Conservation (phyloP, 148 eudicot genomes). For the Chenopodium suecicum region DNA sequence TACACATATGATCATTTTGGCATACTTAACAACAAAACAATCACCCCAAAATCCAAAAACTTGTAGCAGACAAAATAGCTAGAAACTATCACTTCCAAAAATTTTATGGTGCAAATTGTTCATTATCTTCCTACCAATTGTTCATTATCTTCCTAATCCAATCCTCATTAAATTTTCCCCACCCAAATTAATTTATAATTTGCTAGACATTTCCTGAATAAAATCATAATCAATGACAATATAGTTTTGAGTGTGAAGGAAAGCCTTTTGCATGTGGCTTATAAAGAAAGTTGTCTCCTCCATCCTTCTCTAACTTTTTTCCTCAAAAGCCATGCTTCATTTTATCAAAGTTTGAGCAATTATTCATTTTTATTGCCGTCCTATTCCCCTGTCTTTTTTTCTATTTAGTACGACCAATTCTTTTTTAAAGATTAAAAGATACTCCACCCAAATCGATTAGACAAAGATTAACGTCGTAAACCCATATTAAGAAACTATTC, state of each 20-base stretch:
- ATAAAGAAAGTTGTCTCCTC: conserved; percentile 25
- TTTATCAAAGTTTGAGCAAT: conserved; percentile 17
- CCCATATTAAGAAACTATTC: too few relatives aligned
- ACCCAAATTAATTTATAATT: not conserved
- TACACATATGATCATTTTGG: not conserved
- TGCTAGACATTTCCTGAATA: conserved; percentile 12
- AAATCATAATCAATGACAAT: conserved; percentile 21
- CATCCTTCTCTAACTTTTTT: conserved; percentile 1
- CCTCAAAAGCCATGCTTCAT: conserved; percentile 30
- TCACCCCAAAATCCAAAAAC: not conserved
- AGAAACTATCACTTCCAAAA: not conserved
- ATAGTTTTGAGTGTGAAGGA: conserved; percentile 8
- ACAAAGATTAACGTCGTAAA: too few relatives aligned
- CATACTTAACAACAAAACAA: not conserved
- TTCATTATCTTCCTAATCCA: not conserved
- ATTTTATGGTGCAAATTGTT: conserved; percentile 11
- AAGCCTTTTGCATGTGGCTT: conserved; percentile 32
- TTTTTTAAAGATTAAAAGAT: too few relatives aligned
- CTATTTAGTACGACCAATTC: not conserved
- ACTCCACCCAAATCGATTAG: too few relatives aligned
- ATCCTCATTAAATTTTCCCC: not conserved
- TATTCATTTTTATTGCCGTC: not conserved
- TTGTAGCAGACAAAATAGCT: not conserved
- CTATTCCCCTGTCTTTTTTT: not conserved
- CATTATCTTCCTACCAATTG: not conserved